Evolutionary conservation across 2,329 filamentous ascomycete genomes (phyloP).

Genomic region (Trichoderma guizhouense): DNA sequence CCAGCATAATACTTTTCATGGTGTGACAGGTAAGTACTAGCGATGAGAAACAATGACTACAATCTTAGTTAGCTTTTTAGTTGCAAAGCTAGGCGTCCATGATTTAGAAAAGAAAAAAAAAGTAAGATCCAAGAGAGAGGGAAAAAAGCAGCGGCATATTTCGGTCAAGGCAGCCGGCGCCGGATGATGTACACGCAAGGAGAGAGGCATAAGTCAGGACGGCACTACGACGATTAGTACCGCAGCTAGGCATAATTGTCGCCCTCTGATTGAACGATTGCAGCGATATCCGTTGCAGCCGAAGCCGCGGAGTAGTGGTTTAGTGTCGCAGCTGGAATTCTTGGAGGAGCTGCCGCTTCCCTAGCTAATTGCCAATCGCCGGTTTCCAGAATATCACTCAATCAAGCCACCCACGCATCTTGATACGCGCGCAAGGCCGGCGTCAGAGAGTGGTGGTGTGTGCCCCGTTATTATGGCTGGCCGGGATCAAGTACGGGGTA

Average conservation of each 20-base stretch:
- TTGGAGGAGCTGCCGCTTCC: neutral
- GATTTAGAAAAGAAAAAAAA: neutral
- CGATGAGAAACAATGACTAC: neutral
- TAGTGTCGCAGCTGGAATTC: neutral
- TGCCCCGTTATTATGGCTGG: conserved; percentile 5
- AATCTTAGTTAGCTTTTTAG: neutral
- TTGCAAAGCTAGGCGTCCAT: neutral
- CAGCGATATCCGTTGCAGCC: conserved; percentile 16
- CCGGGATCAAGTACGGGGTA: neutral
- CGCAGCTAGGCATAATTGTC: neutral
- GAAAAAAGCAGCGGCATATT: neutral
- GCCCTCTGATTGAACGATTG: neutral
- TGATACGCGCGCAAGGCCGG: conserved; percentile 7
- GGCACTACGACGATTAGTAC: neutral
- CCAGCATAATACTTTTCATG: neutral
- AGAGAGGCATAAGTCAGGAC: neutral
- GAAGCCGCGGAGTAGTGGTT: conserved; percentile 2
- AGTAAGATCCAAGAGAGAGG: neutral
- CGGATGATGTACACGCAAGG: neutral
- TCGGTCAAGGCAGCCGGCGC: conserved; percentile 6
- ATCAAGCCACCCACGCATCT: conserved; percentile 8
- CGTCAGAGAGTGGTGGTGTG: neutral
- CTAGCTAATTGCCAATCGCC: neutral
- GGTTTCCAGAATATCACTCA: conserved; percentile 18
- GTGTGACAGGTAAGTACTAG: neutral